Base-by-base conservation (phyloP, 2,329 filamentous ascomycete species). In the Aspergillus sp. region DNA sequence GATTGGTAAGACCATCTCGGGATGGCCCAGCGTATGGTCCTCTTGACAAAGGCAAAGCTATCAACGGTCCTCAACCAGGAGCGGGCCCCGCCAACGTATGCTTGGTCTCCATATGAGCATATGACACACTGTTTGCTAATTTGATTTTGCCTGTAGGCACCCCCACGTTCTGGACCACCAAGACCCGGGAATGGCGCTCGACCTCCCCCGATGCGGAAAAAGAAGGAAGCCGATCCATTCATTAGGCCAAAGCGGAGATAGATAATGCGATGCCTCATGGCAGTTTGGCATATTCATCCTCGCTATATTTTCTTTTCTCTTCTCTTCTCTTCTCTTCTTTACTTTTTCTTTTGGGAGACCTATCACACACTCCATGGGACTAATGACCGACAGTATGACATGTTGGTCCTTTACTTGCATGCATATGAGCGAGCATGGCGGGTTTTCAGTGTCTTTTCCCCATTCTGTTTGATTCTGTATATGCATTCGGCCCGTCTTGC, bases 211-310 rank as follows among this genome's bases (percentile, higher is more conserved):
- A 69, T 73, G 55, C 75, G 76, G 50, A 76, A 72, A 52, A 78
- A 75, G 66, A 78, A 77, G 62, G 70, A 74, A 21, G 70, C 61
- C 19, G 76, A 78, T 57, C 75, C 75, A 3, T 79, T 79, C 60
- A 78, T 79, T 60, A 70, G 76, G 39, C 77, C 77, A 15, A 78
- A 76, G 62, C 68, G 71, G 58, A 72, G 72, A 61, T 71, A 63
- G 62, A 64, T 66, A 64, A 53, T 64, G 32, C 49, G 36, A 32
- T 58, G 17, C 30, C 32, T 32, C 17, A 41, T 52, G 39, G 47
- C 39, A 30, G 13, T 48, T 42, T 17, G 48, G 49, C 36, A 50
- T 19, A 27, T 51, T 15, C 17, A 7, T n/a, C 25, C 42, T 36
- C 27, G 30, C 39, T 44, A 27, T 25, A 4, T 32, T 32, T 32